Conservation (phyloP, 345 rosid genomes). For the Arabis alpina region DNA sequence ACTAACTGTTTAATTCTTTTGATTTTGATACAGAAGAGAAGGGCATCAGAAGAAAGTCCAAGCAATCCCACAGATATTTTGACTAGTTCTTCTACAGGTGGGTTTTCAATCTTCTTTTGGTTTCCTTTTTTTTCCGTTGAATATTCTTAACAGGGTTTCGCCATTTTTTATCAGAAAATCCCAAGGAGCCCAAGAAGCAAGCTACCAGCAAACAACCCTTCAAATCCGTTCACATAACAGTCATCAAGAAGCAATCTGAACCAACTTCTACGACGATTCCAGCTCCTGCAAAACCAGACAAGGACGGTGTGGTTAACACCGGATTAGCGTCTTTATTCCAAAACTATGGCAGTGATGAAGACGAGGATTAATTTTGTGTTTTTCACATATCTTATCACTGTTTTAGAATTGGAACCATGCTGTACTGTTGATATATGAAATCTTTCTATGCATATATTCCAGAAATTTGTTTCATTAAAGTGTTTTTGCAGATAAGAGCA, state of each 20-base stretch:
- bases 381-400: slow-evolving; percentile 14
- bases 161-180: slow-evolving; percentile 33
- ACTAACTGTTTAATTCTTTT: slow-evolving; percentile 21
- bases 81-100: slow-evolving; percentile 51
- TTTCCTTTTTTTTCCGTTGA: background rate
- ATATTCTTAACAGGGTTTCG: background rate
- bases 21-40: slow-evolving; percentile 55
- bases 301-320: slow-evolving; percentile 30
- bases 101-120: slow-evolving; percentile 19
- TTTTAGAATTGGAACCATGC: no score
- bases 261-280: slow-evolving; percentile 28
- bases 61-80: slow-evolving; percentile 60
- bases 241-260: slow-evolving; percentile 53
- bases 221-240: slow-evolving; percentile 50
- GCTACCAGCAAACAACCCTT: slow-evolving; percentile 45
- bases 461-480: background rate
- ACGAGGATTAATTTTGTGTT: slow-evolving; percentile 45
- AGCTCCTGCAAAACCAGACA: slow-evolving; percentile 39
- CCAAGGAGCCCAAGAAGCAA: slow-evolving; percentile 32
- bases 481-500: slow-evolving; percentile 7
- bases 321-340: slow-evolving; percentile 67
- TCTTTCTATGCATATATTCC: background rate
- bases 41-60: slow-evolving; percentile 50
- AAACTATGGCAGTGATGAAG: slow-evolving; percentile 65
- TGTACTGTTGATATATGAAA: slow-evolving; percentile 21